Evolutionary conservation across 2,329 filamentous ascomycete genomes (phyloP).

Genomic region (Cladosporium sp.): DNA sequence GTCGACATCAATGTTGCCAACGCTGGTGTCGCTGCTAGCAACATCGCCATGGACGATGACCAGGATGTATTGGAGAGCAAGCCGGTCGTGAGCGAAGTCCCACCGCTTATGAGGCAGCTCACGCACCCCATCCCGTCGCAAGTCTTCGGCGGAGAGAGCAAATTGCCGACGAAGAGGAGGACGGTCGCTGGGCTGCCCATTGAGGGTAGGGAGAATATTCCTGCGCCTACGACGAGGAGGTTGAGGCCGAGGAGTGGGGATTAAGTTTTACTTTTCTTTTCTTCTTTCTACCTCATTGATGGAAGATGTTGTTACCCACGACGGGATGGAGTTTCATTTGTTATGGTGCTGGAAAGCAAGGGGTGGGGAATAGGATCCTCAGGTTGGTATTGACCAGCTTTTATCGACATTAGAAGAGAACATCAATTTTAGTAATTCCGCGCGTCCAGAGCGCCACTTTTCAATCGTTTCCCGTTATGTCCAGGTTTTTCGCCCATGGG

Average conservation of each 20-base stretch:
- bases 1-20: constrained; percentile 50
- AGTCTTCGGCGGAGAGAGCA: constrained; percentile 24
- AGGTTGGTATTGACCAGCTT: not conserved
- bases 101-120: constrained; percentile 10
- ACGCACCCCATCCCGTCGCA: constrained; percentile 17
- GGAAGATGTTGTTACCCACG: too few species aligned
- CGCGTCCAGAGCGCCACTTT: too few species aligned
- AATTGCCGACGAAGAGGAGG: constrained; percentile 37
- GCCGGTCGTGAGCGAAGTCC: not conserved
- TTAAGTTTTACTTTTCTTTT: not conserved
- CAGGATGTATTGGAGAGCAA: constrained; percentile 30
- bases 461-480: too few species aligned
- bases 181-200: constrained; percentile 40
- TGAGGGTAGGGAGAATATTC: constrained; percentile 37
- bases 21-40: constrained; percentile 24
- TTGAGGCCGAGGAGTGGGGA: constrained; percentile 15
- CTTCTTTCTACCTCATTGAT: not conserved
- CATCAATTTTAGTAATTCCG: too few species aligned
- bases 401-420: too few species aligned
- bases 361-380: not conserved
- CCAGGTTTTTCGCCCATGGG: too few species aligned
- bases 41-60: constrained; percentile 23
- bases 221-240: constrained; percentile 30
- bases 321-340: not conserved
- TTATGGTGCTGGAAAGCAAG: not conserved